A percentile compares a stretch with the other conserved stretches of the same genome.
Evolutionary conservation across 2,329 filamentous ascomycete genomes (phyloP).

Genomic region (Ilyonectria mors-panacis): DNA sequence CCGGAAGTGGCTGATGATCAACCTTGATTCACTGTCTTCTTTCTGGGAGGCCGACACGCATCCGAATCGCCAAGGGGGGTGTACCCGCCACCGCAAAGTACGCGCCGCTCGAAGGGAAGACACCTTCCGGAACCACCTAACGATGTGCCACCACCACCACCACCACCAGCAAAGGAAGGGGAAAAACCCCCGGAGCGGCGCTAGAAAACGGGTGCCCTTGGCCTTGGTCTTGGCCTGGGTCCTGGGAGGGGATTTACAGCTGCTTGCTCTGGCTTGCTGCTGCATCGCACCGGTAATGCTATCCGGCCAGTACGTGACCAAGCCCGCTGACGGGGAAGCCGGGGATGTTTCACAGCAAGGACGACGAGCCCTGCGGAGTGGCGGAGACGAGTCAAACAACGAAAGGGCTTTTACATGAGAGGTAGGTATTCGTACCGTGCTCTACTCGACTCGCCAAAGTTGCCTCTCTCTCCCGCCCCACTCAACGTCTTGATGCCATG

Average conservation of each 20-base stretch:
- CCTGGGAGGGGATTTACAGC: slow-evolving; percentile 6
- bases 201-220: slow-evolving; percentile 43
- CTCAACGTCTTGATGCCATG: neutral
- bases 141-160: slow-evolving; percentile 4
- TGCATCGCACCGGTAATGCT: slow-evolving; percentile 18
- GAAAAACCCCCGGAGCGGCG: slow-evolving; percentile 39
- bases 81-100: neutral
- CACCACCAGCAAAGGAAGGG: slow-evolving; percentile 26
- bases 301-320: neutral
- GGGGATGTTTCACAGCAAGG: slow-evolving; percentile 14
- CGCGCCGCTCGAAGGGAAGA: slow-evolving; percentile 24
- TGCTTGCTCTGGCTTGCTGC: slow-evolving; percentile 11
- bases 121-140: neutral
- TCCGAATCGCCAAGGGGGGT: neutral
- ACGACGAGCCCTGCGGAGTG: neutral
- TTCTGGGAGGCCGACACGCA: neutral
- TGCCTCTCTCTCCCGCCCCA: neutral
- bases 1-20: neutral
- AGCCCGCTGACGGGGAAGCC: slow-evolving; percentile 9
- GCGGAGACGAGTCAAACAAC: neutral
- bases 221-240: slow-evolving; percentile 22
- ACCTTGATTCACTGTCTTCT: neutral
- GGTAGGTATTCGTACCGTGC: neutral
- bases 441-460: neutral
- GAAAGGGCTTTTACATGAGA: neutral